Evolutionary conservation across 1,284 basidiomycete species (phyloP), one percentile per base, ranked within the genome.

Genomic region (Ustilago tritici): DNA sequence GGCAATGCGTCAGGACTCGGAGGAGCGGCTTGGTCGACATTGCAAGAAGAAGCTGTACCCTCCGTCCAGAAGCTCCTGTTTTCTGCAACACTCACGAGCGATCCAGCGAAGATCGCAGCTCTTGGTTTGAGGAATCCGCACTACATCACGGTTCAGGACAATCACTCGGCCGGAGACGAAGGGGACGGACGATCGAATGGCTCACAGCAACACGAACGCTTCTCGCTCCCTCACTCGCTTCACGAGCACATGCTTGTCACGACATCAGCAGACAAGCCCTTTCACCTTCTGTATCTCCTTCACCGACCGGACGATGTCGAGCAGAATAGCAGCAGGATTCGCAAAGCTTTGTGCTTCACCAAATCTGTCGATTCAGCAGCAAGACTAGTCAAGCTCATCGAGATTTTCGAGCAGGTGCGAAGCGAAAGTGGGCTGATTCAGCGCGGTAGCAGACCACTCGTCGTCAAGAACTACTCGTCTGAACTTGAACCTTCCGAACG

Each of bases 1-100:
- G 32, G 47, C 11, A n/a, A 2, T 31, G 53, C 62, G 28, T 61
- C 69, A 6, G 65, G 65, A 8, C 55, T 72, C 1, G 70, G 65
- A 40, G 56, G 50, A 32, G 65, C 58, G 31, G 65, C 65, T 10
- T 55, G 50, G 19, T 66, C 70, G 31, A 73, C 64, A 4, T 28
- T 67, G 41, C 70, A 70, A 46, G 75, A 77, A 23, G 70, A 72
- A 40, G 70, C 65, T 1, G 55, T 50, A 3, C 70, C 70, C 0
- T 75, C 65, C 59, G 96, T 95, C 77, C 96, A 98, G 85, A 99
- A 98, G 84, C 89, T 99, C 8, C 89, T 99, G 4, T 98, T 99
- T 88, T 98, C 95, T 1, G 97, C 97, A 0, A 99, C 97, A 0
- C 89, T 99, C 28, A 98, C 95, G 0, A 91, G 93, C 8, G 95